Evolutionary conservation across 1,139 yeast genomes (phyloP).

Genomic region (Meyerozyma smithsonii): DNA sequence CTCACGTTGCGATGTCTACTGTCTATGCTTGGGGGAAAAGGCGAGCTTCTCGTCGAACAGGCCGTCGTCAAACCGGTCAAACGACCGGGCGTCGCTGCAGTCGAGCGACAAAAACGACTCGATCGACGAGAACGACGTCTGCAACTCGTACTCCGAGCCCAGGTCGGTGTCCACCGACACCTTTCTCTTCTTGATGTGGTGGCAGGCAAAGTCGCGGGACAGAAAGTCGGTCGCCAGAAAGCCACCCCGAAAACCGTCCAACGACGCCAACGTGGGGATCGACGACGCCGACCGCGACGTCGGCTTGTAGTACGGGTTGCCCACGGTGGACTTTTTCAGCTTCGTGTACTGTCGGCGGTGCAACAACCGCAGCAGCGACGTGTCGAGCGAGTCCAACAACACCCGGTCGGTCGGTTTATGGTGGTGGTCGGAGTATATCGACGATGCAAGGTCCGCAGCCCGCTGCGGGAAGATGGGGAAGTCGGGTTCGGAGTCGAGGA

Average conservation of each 20-base stretch:
- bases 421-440: constrained; percentile 1
- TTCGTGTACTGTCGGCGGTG: not conserved
- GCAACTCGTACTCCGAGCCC: constrained; percentile 2
- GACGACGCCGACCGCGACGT: not conserved
- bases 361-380: not conserved
- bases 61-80: too few species aligned
- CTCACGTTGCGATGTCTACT: too few species aligned
- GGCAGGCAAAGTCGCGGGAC: not conserved
- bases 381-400: constrained; percentile 1
- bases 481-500: not conserved
- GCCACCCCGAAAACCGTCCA: too few species aligned
- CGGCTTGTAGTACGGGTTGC: constrained; percentile 13
- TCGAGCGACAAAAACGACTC: not conserved
- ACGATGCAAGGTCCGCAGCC: constrained; percentile 3
- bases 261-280: constrained; percentile 5
- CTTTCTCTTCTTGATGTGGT: constrained; percentile 5
- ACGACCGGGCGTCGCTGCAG: not conserved
- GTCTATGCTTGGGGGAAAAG: not conserved
- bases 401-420: not conserved
- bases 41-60: not conserved
- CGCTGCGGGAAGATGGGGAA: constrained; percentile 1
- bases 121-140: constrained; percentile 3
- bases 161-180: constrained; percentile 5
- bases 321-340: constrained; percentile 6
- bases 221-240: too few species aligned